A percentile compares a stretch with the other conserved stretches of the same genome.
These are phyloP conservation scores for Salvia sclarea DNA, from an alignment of 305 asterid species.

Conservation along the genomic window DNA sequence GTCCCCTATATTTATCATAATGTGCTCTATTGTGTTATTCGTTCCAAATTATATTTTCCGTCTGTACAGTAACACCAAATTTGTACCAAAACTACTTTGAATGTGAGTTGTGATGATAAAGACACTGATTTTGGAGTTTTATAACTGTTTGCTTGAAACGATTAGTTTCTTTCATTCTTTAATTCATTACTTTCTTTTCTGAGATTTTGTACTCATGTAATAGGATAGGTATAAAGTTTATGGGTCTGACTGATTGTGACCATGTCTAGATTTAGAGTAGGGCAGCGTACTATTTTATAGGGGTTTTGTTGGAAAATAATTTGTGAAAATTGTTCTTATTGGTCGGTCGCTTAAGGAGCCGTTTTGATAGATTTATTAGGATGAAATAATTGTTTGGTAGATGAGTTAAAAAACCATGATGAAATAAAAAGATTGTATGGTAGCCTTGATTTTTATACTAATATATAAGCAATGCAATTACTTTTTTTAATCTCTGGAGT, in stretches of 20 bases:
- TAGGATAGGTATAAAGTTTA: not conserved
- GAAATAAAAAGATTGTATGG: too few relatives aligned
- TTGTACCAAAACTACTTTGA: conserved; percentile 1
- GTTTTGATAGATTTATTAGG: too few relatives aligned
- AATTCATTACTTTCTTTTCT: not conserved
- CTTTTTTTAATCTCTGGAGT: too few relatives aligned
- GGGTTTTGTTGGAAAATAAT: not conserved
- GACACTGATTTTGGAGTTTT: not conserved
- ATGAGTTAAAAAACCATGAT: too few relatives aligned
- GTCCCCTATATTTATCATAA: too few relatives aligned
- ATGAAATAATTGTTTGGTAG: too few relatives aligned
- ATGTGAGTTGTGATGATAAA: not conserved
- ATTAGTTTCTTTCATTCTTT: not conserved
- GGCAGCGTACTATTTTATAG: not conserved
- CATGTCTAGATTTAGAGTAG: not conserved
- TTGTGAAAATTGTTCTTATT: not conserved
- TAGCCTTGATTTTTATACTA: too few relatives aligned
- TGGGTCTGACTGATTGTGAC: not conserved
- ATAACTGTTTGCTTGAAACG: not conserved
- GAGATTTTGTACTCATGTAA: not conserved
- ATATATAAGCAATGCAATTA: too few relatives aligned
- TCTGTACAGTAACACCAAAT: too few relatives aligned
- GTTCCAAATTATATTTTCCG: too few relatives aligned
- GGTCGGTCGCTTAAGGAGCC: too few relatives aligned
- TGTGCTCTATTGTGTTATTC: too few relatives aligned